Conservation (phyloP, 352 stramenopile genomes). For the Globisporangium canariense region DNA sequence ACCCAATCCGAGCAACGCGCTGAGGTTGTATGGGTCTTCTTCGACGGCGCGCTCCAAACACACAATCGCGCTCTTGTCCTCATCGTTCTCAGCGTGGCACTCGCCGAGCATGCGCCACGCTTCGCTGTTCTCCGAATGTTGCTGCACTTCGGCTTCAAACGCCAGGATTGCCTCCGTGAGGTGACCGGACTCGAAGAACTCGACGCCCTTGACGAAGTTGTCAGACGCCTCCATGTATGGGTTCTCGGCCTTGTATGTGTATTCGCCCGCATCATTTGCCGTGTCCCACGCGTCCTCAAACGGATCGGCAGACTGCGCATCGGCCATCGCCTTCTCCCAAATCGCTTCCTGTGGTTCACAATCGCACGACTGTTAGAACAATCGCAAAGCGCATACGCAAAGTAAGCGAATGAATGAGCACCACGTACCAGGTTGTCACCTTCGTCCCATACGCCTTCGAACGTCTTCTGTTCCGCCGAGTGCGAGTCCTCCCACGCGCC, state of each 20-base stretch:
- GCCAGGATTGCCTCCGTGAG: conserved; percentile 91
- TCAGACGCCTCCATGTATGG: conserved; percentile 59
- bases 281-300: conserved; percentile 80
- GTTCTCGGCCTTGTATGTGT: conserved; percentile 78
- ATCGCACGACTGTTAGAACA: background rate
- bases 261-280: conserved; percentile 42
- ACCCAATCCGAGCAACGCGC: conserved; percentile 90
- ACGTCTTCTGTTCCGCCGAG: conserved; percentile 44
- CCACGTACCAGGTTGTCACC: conserved; percentile 48
- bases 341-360: conserved; percentile 44
- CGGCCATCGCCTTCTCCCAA: conserved; percentile 77
- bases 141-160: conserved; percentile 94
- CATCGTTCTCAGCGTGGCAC: conserved; percentile 96
- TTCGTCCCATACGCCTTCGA: conserved; percentile 61
- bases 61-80: conserved; percentile 94
- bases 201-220: conserved; percentile 69
- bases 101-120: conserved; percentile 93
- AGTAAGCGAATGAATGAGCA: background rate
- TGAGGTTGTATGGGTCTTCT: conserved; percentile 93
- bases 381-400: background rate
- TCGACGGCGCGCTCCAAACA: conserved; percentile 93
- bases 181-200: conserved; percentile 89
- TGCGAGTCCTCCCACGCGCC: conserved; percentile 45
- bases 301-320: conserved; percentile 61
- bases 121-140: conserved; percentile 92